Conservation (phyloP, 2,329 filamentous ascomycete species). For the Canariomyces notabilis region DNA sequence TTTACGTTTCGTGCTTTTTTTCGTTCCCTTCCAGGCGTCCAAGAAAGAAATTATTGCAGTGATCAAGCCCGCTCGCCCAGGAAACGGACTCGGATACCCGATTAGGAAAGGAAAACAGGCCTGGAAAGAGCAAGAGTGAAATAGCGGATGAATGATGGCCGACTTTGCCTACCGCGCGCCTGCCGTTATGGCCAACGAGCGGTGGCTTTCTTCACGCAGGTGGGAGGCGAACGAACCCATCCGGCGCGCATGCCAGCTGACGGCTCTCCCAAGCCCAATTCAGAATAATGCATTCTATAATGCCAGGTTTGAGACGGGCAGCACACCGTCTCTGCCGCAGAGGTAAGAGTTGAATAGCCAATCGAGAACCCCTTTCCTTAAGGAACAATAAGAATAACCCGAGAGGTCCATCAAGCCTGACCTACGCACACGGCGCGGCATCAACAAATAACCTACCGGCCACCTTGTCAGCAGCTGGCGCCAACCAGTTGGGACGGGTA, state of each 20-base stretch:
- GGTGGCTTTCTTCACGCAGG: slow-evolving; percentile 50
- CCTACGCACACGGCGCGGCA: slow-evolving; percentile 35
- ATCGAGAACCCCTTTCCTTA: slow-evolving; percentile 12
- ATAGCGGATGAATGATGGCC: slow-evolving; percentile 28
- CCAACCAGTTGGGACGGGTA: slow-evolving; percentile 35
- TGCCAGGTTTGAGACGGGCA: slow-evolving; percentile 30
- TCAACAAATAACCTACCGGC: slow-evolving; percentile 32
- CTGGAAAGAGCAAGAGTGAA: slow-evolving; percentile 6
- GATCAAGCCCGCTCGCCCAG: slow-evolving; percentile 4
- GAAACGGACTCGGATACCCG: slow-evolving; percentile 12
- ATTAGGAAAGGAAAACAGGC: slow-evolving; percentile 6
- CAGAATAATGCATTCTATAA: slow-evolving; percentile 33
- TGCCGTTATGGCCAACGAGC: slow-evolving; percentile 41
- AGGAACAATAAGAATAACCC: slow-evolving; percentile 26
- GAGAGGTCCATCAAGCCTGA: slow-evolving; percentile 35
- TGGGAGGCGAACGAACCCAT: slow-evolving; percentile 34
- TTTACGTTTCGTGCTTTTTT: slow-evolving; percentile 20
- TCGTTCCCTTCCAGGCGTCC: slow-evolving; percentile 2
- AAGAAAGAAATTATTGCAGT: slow-evolving; percentile 10
- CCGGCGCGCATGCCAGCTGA: slow-evolving; percentile 19
- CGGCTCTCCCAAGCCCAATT: slow-evolving; percentile 28
- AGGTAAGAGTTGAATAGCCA: slow-evolving; percentile 30
- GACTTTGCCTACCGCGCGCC: slow-evolving; percentile 45
- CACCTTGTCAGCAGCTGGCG: slow-evolving; percentile 31
- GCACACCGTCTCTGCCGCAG: slow-evolving; percentile 26